Conservation (phyloP, 495 filamentous ascomycete genomes). For the Aspergillus cavernicola region DNA sequence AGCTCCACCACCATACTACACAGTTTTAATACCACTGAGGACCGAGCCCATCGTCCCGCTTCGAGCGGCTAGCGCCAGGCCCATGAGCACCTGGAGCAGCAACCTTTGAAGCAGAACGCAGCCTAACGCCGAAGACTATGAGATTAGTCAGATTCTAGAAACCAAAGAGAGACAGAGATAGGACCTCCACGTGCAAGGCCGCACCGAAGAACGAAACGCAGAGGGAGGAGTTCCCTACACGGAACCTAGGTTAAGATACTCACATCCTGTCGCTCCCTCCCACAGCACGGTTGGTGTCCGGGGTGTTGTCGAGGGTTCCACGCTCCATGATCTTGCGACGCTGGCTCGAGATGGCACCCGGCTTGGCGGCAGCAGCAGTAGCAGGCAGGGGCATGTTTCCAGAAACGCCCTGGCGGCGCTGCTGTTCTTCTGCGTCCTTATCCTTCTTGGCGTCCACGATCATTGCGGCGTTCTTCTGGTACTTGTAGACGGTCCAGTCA, state of each 20-base stretch:
- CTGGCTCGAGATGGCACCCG: constrained; percentile 68
- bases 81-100: constrained; percentile 63
- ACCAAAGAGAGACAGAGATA: constrained; percentile 38
- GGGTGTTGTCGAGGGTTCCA: constrained; percentile 69
- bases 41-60: constrained; percentile 64
- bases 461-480: constrained; percentile 97
- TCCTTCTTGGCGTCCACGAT: constrained; percentile 77
- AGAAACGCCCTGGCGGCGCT: constrained; percentile 51
- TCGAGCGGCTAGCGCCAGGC: constrained; percentile 68
- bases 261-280: constrained; percentile 98
- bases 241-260: constrained; percentile 84
- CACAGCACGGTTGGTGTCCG: constrained; percentile 82
- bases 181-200: constrained; percentile 72
- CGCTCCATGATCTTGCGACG: constrained; percentile 82
- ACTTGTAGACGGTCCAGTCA: constrained; percentile 99
- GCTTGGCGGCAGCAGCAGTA: constrained; percentile 61
- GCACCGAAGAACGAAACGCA: constrained; percentile 80
- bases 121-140: constrained; percentile 90
- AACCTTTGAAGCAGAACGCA: constrained; percentile 88
- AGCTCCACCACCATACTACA: constrained; percentile 34
- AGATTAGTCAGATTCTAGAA: constrained; percentile 76
- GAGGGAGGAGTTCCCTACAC: constrained; percentile 84
- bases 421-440: constrained; percentile 73
- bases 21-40: constrained; percentile 59
- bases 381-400: constrained; percentile 58